These are phyloP conservation scores for Aristolochia californica DNA, from an alignment of 164 flowering plant genomes.

Conservation along the genomic window DNA sequence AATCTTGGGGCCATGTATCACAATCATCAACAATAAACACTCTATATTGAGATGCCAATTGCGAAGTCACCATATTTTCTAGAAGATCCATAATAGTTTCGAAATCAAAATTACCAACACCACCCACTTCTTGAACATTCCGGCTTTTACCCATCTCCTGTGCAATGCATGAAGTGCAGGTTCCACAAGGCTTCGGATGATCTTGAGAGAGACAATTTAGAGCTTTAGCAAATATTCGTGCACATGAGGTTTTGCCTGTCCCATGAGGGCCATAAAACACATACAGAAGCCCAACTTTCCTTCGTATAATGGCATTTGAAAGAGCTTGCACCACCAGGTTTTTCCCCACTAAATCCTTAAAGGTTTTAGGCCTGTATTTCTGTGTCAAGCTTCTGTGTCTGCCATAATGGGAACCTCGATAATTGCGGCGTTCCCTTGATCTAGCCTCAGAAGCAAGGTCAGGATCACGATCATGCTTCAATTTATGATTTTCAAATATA, in stretches of 20 bases:
- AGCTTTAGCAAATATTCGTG: slow-evolving; percentile 85
- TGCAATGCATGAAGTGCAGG: slow-evolving; percentile 72
- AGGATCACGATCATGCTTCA: slow-evolving; percentile 49
- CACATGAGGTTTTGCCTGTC: slow-evolving; percentile 94
- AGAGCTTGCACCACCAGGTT: slow-evolving; percentile 86
- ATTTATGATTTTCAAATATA: slow-evolving; percentile 57
- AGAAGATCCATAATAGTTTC: slow-evolving; percentile 64
- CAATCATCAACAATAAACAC: slow-evolving; percentile 91
- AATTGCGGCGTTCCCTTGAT: slow-evolving; percentile 33
- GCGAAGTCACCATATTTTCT: slow-evolving; percentile 49
- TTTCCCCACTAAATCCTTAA: slow-evolving; percentile 87
- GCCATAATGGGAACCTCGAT: slow-evolving; percentile 22
- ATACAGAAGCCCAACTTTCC: slow-evolving; percentile 72
- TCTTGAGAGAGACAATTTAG: slow-evolving; percentile 75
- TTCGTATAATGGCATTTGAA: slow-evolving; percentile 67
- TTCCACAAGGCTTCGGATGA: slow-evolving; percentile 78
- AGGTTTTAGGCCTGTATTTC: slow-evolving; percentile 80
- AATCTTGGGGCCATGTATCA: slow-evolving; percentile 68
- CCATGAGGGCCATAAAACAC: slow-evolving; percentile 97
- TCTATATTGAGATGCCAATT: slow-evolving; percentile 46
- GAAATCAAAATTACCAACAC: slow-evolving; percentile 66
- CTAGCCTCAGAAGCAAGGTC: slow-evolving; percentile 75
- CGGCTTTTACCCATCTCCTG: slow-evolving; percentile 62
- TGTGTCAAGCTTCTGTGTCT: slow-evolving; percentile 77
- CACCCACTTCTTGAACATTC: slow-evolving; percentile 74